phyloP scores from a whole-genome alignment of 352 stramenopile species.

The Phytopythium helicoides region DNA sequence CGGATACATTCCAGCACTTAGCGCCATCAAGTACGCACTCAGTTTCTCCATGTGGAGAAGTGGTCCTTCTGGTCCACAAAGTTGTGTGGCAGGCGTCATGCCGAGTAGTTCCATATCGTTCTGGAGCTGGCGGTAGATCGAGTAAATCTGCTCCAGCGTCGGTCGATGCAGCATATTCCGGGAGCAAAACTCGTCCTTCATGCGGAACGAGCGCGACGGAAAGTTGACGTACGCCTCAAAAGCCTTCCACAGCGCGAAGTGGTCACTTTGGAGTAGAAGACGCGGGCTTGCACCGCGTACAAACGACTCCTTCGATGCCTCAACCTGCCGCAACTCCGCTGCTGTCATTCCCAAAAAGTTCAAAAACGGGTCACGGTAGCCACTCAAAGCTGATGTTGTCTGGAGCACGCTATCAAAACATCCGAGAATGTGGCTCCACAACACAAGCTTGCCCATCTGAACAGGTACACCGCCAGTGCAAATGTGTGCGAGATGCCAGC shows the following conservation, averaged over 20 bases:
- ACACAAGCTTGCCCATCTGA: slow-evolving; percentile 67
- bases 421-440: slow-evolving; percentile 69
- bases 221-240: slow-evolving; percentile 57
- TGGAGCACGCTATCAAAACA: slow-evolving; percentile 61
- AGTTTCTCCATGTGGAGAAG: slow-evolving; percentile 26
- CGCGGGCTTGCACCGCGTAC: slow-evolving; percentile 32
- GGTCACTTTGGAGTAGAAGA: slow-evolving; percentile 58
- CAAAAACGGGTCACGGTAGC: slow-evolving; percentile 76
- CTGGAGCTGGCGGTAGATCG: slow-evolving; percentile 67
- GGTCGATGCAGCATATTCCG: slow-evolving; percentile 59
- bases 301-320: slow-evolving; percentile 54
- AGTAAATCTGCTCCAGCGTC: slow-evolving; percentile 61
- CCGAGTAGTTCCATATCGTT: slow-evolving; percentile 56
- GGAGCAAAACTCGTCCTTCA: slow-evolving; percentile 51
- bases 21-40: slow-evolving; percentile 58
- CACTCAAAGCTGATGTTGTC: slow-evolving; percentile 67
- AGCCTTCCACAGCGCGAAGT: slow-evolving; percentile 66
- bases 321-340: slow-evolving; percentile 53
- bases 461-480: slow-evolving; percentile 60
- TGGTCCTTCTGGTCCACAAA: slow-evolving; percentile 14
- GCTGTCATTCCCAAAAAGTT: slow-evolving; percentile 66
- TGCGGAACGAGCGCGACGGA: slow-evolving; percentile 33
- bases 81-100: slow-evolving; percentile 43
- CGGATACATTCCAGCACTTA: slow-evolving; percentile 71
- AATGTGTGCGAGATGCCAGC: slow-evolving; percentile 75